Percentiles rank a stretch among this genome's conserved stretches.
These are phyloP conservation scores for Ophiostoma sp. DNA, from an alignment of 2,329 filamentous ascomycete species.

Conservation along the genomic window DNA sequence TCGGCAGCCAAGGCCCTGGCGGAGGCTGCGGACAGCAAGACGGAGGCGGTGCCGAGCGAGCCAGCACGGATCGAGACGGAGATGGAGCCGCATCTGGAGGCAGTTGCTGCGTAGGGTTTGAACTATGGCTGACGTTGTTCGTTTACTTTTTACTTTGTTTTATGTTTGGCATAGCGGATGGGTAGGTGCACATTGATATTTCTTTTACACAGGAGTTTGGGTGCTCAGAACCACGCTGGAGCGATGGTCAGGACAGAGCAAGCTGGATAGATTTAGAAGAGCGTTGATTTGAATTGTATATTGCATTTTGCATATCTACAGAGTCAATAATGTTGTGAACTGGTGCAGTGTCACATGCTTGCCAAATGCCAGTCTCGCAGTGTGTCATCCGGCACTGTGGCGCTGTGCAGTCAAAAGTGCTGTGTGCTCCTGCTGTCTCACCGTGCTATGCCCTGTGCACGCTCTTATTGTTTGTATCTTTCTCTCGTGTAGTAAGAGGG, in stretches of 20 bases:
- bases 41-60: slow-evolving; percentile 23
- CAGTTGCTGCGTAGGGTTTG: neutral
- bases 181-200: neutral
- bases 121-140: neutral
- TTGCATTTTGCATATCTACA: no score
- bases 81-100: neutral
- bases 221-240: neutral
- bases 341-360: neutral
- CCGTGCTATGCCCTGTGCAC: no score
- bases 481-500: neutral
- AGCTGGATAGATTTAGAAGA: neutral
- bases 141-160: neutral
- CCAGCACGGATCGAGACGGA: slow-evolving; percentile 23
- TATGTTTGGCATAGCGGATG: slow-evolving; percentile 3
- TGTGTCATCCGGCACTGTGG: no score
- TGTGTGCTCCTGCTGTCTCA: neutral
- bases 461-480: neutral
- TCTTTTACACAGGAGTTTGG: neutral
- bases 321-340: no score
- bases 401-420: no score
- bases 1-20: slow-evolving; percentile 12
- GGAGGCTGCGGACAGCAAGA: slow-evolving; percentile 13
- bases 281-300: neutral
- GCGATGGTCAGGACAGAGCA: neutral
- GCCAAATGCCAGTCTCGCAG: neutral